Conservation (phyloP, 306 rosid genomes). For the Mimosa bimucronata region DNA sequence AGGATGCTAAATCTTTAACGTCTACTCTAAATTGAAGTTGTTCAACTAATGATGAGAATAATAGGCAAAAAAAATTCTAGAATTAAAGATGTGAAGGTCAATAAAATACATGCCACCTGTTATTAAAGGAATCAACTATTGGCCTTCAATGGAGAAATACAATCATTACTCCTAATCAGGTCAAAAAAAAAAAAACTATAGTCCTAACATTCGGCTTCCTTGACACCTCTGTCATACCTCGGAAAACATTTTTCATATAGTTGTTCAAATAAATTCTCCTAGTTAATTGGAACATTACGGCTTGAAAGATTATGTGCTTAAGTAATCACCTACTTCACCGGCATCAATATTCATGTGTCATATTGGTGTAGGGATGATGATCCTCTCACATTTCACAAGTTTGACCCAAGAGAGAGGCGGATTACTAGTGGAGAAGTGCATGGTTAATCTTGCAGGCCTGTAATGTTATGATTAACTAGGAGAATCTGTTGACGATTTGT, state of each 20-base stretch:
- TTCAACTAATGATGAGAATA: not conserved
- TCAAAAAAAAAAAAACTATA: too few relatives aligned
- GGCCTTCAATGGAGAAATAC: not conserved
- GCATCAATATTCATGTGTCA: too few relatives aligned
- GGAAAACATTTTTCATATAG: too few relatives aligned
- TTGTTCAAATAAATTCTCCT: too few relatives aligned
- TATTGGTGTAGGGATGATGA: too few relatives aligned
- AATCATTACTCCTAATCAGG: not conserved
- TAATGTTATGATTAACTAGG: too few relatives aligned
- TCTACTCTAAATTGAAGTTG: not conserved
- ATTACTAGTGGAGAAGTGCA: not conserved
- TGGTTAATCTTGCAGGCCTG: not conserved
- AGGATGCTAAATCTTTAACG: not conserved
- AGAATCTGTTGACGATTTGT: too few relatives aligned
- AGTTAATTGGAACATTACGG: too few relatives aligned
- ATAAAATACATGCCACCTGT: not conserved
- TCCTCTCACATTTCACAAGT: not conserved
- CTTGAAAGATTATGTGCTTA: not conserved
- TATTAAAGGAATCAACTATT: too few relatives aligned
- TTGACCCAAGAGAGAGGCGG: not conserved
- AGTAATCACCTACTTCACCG: too few relatives aligned
- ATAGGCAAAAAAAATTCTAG: not conserved
- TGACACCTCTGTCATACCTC: not conserved
- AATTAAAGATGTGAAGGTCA: not conserved
- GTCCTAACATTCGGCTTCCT: not conserved